Evolutionary conservation across 768 basidiomycete species (phyloP).

Genomic region (Podaxis mareebaensis): DNA sequence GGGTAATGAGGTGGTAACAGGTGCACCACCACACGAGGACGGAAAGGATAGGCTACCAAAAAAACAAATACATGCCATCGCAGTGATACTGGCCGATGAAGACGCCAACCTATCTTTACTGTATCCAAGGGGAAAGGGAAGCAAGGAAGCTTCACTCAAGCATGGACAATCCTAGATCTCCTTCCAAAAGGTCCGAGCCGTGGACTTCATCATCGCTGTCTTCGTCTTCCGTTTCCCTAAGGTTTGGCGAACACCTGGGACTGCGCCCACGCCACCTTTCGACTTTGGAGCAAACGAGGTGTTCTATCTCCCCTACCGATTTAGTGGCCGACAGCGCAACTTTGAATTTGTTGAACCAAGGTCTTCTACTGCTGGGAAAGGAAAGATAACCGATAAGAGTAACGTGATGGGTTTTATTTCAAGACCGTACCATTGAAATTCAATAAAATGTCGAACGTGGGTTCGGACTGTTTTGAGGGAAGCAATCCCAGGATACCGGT

Average conservation of each 20-base stretch:
- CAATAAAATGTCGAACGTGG: slow-evolving; percentile 69
- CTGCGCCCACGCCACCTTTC: slow-evolving; percentile 19
- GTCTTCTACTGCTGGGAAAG: slow-evolving; percentile 41
- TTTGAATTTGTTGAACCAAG: slow-evolving; percentile 61
- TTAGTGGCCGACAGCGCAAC: slow-evolving; percentile 41
- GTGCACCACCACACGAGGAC: too few relatives aligned
- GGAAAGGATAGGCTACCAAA: too few relatives aligned
- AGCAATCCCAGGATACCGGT: slow-evolving; percentile 48
- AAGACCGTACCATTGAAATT: slow-evolving; percentile 57
- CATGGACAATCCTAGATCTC: slow-evolving; percentile 10
- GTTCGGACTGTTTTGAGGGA: slow-evolving; percentile 52
- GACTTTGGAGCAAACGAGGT: slow-evolving; percentile 42
- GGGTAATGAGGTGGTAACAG: background rate
- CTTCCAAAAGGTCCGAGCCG: slow-evolving; percentile 4
- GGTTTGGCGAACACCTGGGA: slow-evolving; percentile 2
- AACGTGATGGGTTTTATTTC: background rate
- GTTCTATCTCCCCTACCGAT: slow-evolving; percentile 47
- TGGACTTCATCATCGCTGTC: slow-evolving; percentile 1
- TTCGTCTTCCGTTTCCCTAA: background rate
- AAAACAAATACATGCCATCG: too few relatives aligned
- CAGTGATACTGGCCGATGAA: background rate
- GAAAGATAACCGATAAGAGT: slow-evolving; percentile 12
- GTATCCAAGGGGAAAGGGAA: background rate
- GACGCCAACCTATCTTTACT: too few relatives aligned
- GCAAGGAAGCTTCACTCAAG: slow-evolving; percentile 3